A percentile compares a stretch with the other conserved stretches of the same genome.
phyloP scores from a whole-genome alignment of 2,329 filamentous ascomycete species.

The Chrysoporthe puriensis region DNA sequence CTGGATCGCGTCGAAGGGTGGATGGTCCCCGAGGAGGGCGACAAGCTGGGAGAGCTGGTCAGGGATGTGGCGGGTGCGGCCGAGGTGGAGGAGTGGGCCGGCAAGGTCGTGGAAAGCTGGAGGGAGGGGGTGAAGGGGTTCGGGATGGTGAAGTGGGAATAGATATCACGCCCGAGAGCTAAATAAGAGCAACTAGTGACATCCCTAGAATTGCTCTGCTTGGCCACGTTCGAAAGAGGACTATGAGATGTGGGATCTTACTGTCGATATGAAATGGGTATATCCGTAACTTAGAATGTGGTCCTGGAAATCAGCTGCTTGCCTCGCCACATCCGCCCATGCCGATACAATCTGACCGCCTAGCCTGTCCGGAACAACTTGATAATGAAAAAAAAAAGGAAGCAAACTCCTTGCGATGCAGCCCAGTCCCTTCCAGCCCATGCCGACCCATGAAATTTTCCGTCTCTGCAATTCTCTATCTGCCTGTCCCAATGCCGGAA shows the following conservation, averaged over 20 bases:
- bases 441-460: neutral
- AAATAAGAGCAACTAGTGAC: neutral
- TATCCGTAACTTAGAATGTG: neutral
- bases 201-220: neutral
- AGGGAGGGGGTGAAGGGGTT: conserved; percentile 44
- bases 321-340: neutral
- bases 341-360: neutral
- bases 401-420: conserved; percentile 2
- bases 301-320: neutral
- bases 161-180: neutral
- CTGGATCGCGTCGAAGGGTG: conserved; percentile 42
- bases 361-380: neutral
- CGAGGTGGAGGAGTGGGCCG: conserved; percentile 41
- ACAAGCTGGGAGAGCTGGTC: conserved; percentile 34
- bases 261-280: conserved; percentile 1
- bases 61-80: conserved; percentile 34
- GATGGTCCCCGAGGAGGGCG: conserved; percentile 35
- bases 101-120: conserved; percentile 43
- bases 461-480: neutral
- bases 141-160: conserved; percentile 42
- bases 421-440: neutral
- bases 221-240: neutral
- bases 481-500: neutral
- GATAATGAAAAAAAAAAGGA: neutral
- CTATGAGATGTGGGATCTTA: neutral